These are phyloP conservation scores for Eucalyptus leucophloia DNA, from an alignment of 345 rosid genomes.

Conservation along the genomic window DNA sequence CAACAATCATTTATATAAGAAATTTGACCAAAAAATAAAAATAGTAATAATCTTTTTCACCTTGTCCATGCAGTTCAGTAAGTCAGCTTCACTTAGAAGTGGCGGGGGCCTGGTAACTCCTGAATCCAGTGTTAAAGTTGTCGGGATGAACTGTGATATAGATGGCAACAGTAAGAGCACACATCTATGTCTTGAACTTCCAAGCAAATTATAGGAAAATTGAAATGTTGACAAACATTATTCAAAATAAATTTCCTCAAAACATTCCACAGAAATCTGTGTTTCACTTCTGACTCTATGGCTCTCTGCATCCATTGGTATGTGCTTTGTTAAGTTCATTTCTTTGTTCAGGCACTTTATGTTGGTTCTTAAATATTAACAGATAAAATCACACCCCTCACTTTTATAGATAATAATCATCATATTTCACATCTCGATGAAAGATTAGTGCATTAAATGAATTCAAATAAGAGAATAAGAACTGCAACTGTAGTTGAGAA, in stretches of 20 bases:
- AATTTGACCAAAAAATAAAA: neutral
- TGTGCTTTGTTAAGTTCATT: neutral
- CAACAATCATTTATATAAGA: neutral
- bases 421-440: neutral
- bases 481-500: neutral
- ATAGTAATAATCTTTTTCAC: slow-evolving; percentile 18
- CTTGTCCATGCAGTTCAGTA: slow-evolving; percentile 95
- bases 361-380: neutral
- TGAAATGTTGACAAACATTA: neutral
- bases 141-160: slow-evolving; percentile 68
- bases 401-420: neutral
- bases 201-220: neutral
- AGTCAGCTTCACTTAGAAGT: slow-evolving; percentile 85
- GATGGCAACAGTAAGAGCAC: neutral
- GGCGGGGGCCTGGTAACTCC: slow-evolving; percentile 94
- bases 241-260: neutral
- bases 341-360: neutral
- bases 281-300: neutral
- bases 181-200: neutral
- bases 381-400: neutral
- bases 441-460: neutral
- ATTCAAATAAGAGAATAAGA: neutral
- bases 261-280: neutral
- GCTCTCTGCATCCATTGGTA: neutral
- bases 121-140: slow-evolving; percentile 78